These are phyloP conservation scores for Blastocladiella emersonii DNA, from an alignment of 371 early-diverging fungal genomes.

Conservation along the genomic window DNA sequence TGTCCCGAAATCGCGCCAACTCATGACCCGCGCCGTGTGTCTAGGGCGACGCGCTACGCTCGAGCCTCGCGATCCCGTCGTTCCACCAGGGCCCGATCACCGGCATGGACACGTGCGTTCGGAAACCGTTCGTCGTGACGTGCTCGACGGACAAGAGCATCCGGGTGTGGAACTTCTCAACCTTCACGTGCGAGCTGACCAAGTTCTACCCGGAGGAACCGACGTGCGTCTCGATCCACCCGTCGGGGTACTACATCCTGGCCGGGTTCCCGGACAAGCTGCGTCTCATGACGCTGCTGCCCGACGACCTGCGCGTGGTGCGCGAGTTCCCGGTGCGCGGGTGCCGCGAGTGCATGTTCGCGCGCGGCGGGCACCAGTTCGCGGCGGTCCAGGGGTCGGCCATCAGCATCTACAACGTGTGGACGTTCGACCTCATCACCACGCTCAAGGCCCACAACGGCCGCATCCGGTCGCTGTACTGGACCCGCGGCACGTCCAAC, in stretches of 20 bases:
- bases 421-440: slow-evolving; percentile 24
- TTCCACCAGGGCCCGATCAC: slow-evolving; percentile 32
- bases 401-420: slow-evolving; percentile 22
- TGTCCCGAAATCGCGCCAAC: no score
- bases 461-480: slow-evolving; percentile 30
- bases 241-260: slow-evolving; percentile 28
- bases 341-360: slow-evolving; percentile 38
- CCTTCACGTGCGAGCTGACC: slow-evolving; percentile 28
- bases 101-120: slow-evolving; percentile 36
- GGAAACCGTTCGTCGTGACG: slow-evolving; percentile 36
- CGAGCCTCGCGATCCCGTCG: slow-evolving; percentile 23
- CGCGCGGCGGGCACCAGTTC: slow-evolving; percentile 22
- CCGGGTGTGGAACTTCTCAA: slow-evolving; percentile 39
- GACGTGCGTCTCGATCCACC: slow-evolving; percentile 32
- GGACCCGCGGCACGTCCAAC: slow-evolving; percentile 14
- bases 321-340: slow-evolving; percentile 36
- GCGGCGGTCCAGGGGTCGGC: slow-evolving; percentile 10
- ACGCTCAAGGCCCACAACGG: slow-evolving; percentile 40
- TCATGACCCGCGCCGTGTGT: background rate
- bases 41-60: slow-evolving; percentile 21
- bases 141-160: slow-evolving; percentile 33
- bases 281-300: slow-evolving; percentile 32
- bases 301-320: slow-evolving; percentile 35
- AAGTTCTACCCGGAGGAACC: slow-evolving; percentile 40
- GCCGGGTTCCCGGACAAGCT: slow-evolving; percentile 42